These are phyloP conservation scores for Saccharomyces hybrid DNA, from an alignment of 1,139 yeast species.

Conservation along the genomic window DNA sequence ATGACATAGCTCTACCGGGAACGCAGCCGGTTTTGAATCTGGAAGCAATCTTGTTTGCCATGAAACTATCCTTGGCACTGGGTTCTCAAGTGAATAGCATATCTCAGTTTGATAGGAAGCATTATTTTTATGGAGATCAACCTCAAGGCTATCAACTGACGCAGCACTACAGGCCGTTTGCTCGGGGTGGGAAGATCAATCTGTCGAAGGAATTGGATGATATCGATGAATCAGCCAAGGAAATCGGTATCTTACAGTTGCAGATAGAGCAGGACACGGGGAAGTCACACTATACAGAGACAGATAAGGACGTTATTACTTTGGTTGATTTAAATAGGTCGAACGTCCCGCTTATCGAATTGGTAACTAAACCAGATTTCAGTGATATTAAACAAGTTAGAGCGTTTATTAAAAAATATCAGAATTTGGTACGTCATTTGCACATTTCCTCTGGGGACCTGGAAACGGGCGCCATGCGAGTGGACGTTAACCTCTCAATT, in stretches of 20 bases:
- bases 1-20: slow-evolving; percentile 88
- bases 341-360: slow-evolving; percentile 79
- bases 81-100: slow-evolving; percentile 48
- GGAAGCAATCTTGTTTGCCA: slow-evolving; percentile 64
- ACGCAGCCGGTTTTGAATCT: slow-evolving; percentile 80
- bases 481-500: slow-evolving; percentile 85
- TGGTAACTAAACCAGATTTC: slow-evolving; percentile 89
- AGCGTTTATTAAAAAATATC: slow-evolving; percentile 75
- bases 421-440: slow-evolving; percentile 57
- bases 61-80: slow-evolving; percentile 67
- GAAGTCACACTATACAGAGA: slow-evolving; percentile 52
- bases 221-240: slow-evolving; percentile 36
- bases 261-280: slow-evolving; percentile 96
- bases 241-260: slow-evolving; percentile 57
- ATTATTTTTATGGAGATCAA: slow-evolving; percentile 93
- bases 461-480: slow-evolving; percentile 92
- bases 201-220: slow-evolving; percentile 50
- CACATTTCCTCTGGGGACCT: slow-evolving; percentile 81
- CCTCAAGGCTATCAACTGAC: slow-evolving; percentile 96
- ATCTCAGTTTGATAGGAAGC: slow-evolving; percentile 85
- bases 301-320: slow-evolving; percentile 31
- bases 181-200: slow-evolving; percentile 53
- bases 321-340: slow-evolving; percentile 76
- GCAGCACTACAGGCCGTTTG: slow-evolving; percentile 78
- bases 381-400: slow-evolving; percentile 59